A percentile compares a stretch with the other conserved stretches of the same genome.
These are phyloP conservation scores for Inga oerstediana DNA, from an alignment of 306 rosid species.

Conservation along the genomic window DNA sequence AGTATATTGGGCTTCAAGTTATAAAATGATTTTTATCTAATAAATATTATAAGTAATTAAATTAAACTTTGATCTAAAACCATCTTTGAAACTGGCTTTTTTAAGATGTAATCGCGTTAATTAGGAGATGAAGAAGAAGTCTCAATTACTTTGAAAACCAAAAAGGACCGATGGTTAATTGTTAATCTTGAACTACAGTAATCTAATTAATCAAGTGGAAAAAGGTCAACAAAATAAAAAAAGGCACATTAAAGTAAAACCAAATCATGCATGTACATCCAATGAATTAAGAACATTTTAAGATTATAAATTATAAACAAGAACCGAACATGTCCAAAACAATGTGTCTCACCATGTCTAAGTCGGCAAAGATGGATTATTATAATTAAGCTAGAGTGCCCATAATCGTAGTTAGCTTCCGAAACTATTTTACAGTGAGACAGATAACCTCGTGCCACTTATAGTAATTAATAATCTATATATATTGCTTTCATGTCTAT, in stretches of 20 bases:
- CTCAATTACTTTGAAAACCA: neutral
- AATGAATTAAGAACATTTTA: neutral
- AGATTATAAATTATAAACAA: neutral
- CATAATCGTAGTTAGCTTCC: neutral
- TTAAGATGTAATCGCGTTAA: neutral
- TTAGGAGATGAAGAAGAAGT: neutral
- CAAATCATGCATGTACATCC: neutral
- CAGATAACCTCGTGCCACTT: neutral
- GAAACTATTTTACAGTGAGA: neutral
- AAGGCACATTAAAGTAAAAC: neutral
- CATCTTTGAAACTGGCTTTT: neutral
- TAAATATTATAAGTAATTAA: neutral
- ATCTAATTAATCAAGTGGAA: constrained; percentile 1
- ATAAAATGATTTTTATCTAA: neutral
- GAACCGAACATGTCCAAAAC: neutral
- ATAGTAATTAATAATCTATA: neutral
- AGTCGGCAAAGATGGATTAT: neutral
- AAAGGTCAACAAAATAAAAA: constrained; percentile 18
- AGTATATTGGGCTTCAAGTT: neutral
- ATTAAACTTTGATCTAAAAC: neutral
- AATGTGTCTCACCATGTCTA: constrained; percentile 8
- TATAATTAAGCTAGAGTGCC: neutral
- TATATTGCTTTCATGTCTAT: neutral
- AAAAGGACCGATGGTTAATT: neutral
- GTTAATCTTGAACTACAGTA: neutral